A percentile compares a stretch with the other conserved stretches of the same genome.
These are phyloP conservation scores for Juncus inflexus DNA, from an alignment of 176 grass and related monocot species.

Conservation along the genomic window DNA sequence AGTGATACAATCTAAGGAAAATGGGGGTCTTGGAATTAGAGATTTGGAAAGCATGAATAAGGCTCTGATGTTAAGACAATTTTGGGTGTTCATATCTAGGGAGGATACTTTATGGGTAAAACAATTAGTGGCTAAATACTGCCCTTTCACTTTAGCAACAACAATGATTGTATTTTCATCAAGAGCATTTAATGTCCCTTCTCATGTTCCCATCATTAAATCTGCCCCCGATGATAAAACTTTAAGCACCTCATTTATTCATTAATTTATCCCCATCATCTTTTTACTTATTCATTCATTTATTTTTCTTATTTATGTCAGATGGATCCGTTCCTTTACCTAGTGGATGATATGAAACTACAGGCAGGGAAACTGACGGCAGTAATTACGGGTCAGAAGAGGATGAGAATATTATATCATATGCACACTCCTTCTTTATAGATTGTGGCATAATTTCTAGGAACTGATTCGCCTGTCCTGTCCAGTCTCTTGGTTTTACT, in stretches of 20 bases:
- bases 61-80: too few relatives aligned
- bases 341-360: constrained; percentile 78
- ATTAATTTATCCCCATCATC: too few relatives aligned
- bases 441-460: too few relatives aligned
- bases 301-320: constrained; percentile 33
- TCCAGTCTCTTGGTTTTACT: too few relatives aligned
- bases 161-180: constrained; percentile 97
- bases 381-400: constrained; percentile 81
- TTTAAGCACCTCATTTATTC: constrained; percentile 37
- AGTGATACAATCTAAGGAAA: too few relatives aligned
- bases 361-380: constrained; percentile 52
- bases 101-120: too few relatives aligned
- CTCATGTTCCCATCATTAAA: constrained; percentile 84
- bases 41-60: too few relatives aligned
- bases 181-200: constrained; percentile 67
- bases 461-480: too few relatives aligned
- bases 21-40: too few relatives aligned
- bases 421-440: too few relatives aligned
- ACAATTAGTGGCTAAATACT: too few relatives aligned
- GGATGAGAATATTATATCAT: constrained; percentile 69
- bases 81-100: too few relatives aligned
- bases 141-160: constrained; percentile 73
- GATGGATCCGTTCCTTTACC: constrained; percentile 87
- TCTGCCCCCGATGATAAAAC: constrained; percentile 56
- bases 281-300: constrained; percentile 14